Evolutionary conservation across 805 yeast genomes (phyloP).

Genomic region (Spathaspora hagerdaliae): DNA sequence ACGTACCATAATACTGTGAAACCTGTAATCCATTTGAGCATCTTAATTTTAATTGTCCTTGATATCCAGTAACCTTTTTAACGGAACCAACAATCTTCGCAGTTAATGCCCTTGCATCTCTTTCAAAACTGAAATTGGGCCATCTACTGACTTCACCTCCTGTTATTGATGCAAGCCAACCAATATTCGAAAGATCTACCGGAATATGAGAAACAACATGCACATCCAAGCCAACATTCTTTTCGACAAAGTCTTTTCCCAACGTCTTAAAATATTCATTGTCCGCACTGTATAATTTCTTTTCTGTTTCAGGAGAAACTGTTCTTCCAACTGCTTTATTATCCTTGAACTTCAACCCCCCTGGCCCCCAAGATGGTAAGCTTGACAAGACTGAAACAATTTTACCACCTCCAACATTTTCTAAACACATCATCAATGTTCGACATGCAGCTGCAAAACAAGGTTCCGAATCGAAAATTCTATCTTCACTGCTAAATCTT

Average conservation of each 20-base stretch:
- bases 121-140: slow-evolving; percentile 59
- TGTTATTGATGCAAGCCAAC: slow-evolving; percentile 58
- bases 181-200: slow-evolving; percentile 74
- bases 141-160: slow-evolving; percentile 71
- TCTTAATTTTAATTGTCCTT: slow-evolving; percentile 78
- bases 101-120: slow-evolving; percentile 66
- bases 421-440: slow-evolving; percentile 61
- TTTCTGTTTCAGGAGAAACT: slow-evolving; percentile 39
- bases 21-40: slow-evolving; percentile 87
- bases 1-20: slow-evolving; percentile 62
- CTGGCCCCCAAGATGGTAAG: slow-evolving; percentile 81
- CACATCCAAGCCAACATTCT: slow-evolving; percentile 72
- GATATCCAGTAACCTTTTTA: slow-evolving; percentile 58
- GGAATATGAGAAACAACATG: slow-evolving; percentile 62
- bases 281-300: slow-evolving; percentile 54
- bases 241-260: slow-evolving; percentile 50
- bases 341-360: slow-evolving; percentile 50
- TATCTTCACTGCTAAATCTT: slow-evolving; percentile 32
- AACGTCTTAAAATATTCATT: slow-evolving; percentile 59
- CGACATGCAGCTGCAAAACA: slow-evolving; percentile 77
- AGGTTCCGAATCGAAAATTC: slow-evolving; percentile 50
- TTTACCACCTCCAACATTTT: slow-evolving; percentile 76
- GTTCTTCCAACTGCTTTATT: slow-evolving; percentile 34
- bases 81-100: slow-evolving; percentile 57
- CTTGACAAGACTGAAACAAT: slow-evolving; percentile 63